Evolutionary conservation across 116 monocot species (phyloP).

Genomic region (Papilionanthe hybrid): DNA sequence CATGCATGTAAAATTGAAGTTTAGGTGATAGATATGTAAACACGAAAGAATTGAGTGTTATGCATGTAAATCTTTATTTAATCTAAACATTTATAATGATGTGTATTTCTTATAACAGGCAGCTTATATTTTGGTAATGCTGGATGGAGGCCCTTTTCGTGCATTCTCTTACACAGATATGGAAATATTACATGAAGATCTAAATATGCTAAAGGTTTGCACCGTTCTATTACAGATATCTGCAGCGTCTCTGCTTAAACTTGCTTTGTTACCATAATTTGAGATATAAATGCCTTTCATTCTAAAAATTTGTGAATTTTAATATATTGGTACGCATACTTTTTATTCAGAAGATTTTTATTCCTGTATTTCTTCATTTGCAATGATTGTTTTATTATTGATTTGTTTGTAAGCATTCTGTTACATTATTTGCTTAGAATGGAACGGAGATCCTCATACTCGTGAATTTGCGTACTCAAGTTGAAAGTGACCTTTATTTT

Average conservation of each 20-base stretch:
- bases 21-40: too few species aligned
- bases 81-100: conserved; percentile 2
- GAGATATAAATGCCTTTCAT: background rate
- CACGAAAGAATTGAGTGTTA: too few species aligned
- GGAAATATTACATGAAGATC: conserved; percentile 57
- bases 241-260: background rate
- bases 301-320: background rate
- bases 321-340: background rate
- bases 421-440: too few species aligned
- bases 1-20: too few species aligned
- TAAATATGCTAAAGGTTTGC: conserved; percentile 55
- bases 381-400: background rate
- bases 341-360: background rate
- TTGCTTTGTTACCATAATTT: background rate
- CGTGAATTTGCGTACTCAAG: too few species aligned
- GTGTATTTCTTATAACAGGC: conserved; percentile 31
- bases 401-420: background rate
- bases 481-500: background rate
- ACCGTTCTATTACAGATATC: background rate
- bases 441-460: too few species aligned
- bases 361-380: background rate
- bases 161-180: conserved; percentile 51
- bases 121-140: conserved; percentile 50
- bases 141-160: conserved; percentile 74
- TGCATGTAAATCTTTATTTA: too few species aligned